Base-by-base conservation (phyloP, 345 rosid species). In the Firmiana major region DNA sequence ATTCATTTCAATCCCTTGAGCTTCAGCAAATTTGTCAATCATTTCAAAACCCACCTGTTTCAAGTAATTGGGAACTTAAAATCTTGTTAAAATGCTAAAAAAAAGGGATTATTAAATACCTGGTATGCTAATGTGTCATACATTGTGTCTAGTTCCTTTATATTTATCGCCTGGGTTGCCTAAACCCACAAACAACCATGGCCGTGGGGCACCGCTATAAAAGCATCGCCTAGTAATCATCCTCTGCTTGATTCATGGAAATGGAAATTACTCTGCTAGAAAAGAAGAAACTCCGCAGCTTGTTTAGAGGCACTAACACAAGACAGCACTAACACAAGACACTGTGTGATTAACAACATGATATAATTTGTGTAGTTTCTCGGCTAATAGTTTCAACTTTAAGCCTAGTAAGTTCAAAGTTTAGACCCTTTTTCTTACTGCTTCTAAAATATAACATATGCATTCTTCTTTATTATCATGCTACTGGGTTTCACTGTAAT, bases 141-240 rank as follows among this genome's bases (percentile, higher is more conserved):
- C 98, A 85, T 94, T 93, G 87, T 93, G 93, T 79, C 97, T 83
- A 22, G 98, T 93, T 76, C 93, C 93, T 79, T 83, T 83, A 83
- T 80, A 93, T 81, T 93, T 94, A 22, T 93, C 94, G 1, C 98
- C 97, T 2, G 97, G 98, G 75, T 94, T 94, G 3, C 98, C 98
- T 81, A 94, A 77, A 34, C 98, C 98, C 9, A 91, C 81, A 79
- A 94, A 90, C 26, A 93, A 88, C 95, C 98, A 94, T 24, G 94
- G 97, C 71, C 82, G 85, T 0, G 84, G 42, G 55, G 87, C 84
- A 71, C 68, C 78, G 77, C 87, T 85, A 83, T 91, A 89, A 76
- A 91, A 89, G 77, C 86, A 79, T 74, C 89, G 87, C 81, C 90
- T 75, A 16, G 60, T 45, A 48, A 75, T 51, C 75, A 71, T 71